Evolutionary conservation across 257 asterid species (phyloP), one percentile per base, ranked within the genome.

Genomic region (Avicennia marina): DNA sequence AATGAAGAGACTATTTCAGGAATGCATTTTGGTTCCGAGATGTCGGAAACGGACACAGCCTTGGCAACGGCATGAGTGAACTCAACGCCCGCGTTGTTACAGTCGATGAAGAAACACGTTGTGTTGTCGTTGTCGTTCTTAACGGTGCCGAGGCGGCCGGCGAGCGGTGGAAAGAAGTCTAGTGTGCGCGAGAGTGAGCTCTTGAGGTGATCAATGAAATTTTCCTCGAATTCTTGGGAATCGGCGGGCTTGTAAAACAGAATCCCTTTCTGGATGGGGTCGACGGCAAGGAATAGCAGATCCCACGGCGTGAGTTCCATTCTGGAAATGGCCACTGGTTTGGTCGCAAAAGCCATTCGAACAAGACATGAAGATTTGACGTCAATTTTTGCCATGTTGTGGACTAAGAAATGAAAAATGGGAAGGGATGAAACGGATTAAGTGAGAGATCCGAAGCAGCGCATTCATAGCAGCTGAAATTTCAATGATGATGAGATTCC

Each of bases 261-360:
- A 6, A 75, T 32, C 7, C 82, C 85, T 43, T 66, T 51, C 7
- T 77, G 84, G n/a, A 70, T 70, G 0, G 79, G 64, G 15, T 44
- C 71, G 1, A 63, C 45, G 26, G 42, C 48, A 47, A 73, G 65
- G 39, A 74, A 39, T 33, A 36, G 71, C 0, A 74, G 25, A 22
- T 73, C 80, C 78, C 78, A 77, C 11, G 80, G 80, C 36, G 76
- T 67, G n/a, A 71, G 56, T 8, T 68, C 68, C 13, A 75, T 3
- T 5, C 25, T 63, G 10, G 69, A 54, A 32, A 44, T 33, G 26
- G 42, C 1, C 39, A 31, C 29, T 52, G 6, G 17, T 31, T 44
- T 50, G 17, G 53, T 61, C 40, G 40, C 52, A n/a, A n/a, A n/a
- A n/a, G n/a, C n/a, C 67, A 64, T 66, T 68, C 54, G 41, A 18